Evolutionary conservation across 176 grass and related monocot species (phyloP), one percentile per base, ranked within the genome.

Genomic region (Tillandsia fasciculata): DNA sequence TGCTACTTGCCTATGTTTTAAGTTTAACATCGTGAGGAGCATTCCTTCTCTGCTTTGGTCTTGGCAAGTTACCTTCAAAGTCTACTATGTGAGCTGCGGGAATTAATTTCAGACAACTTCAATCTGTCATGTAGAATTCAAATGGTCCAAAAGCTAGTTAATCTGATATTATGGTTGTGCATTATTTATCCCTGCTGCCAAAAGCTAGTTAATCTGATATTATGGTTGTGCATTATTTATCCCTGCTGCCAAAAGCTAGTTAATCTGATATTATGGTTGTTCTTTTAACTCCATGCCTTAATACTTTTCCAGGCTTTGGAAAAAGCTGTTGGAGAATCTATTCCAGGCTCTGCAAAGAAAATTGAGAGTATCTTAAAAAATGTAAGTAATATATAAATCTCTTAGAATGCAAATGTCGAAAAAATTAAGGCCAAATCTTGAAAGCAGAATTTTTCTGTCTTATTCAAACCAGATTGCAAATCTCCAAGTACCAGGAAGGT

Each of bases 341-440:
- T 94, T 73, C 77, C 95, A 54, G 87, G 82, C 59, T 72, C 72
- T 26, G 65, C 75, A 33, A 94, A 94, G 77, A 99, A 86, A 79
- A 86, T 99, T 75, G 90, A 94, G 52, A 84, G 49, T 75, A 69
- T 86, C 22, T 50, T 99, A 65, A 94, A 99, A 84, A 79, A 68
- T 85, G 95, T 99, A 76, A 86, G 95, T 24, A 74, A 50, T 72
- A 14, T 67, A 56, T 69, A 14, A 27, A 59, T 52, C 33, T 49
- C 11, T 42, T 72, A 54, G 26, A 66, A 15, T 12, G 68, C 33
- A 69, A 49, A 10, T 12, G 51, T 11, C 50, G 8, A 42, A 15
- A 51, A 26, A 15, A 8, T 67, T 15, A 48, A 26, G 10, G 3
- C 17, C 51, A 8, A 56, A 22, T 33, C 13, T 61, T 20, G 71